These are phyloP conservation scores for Graphilbum fragrans DNA, from an alignment of 2,329 filamentous ascomycete genomes.

Conservation along the genomic window DNA sequence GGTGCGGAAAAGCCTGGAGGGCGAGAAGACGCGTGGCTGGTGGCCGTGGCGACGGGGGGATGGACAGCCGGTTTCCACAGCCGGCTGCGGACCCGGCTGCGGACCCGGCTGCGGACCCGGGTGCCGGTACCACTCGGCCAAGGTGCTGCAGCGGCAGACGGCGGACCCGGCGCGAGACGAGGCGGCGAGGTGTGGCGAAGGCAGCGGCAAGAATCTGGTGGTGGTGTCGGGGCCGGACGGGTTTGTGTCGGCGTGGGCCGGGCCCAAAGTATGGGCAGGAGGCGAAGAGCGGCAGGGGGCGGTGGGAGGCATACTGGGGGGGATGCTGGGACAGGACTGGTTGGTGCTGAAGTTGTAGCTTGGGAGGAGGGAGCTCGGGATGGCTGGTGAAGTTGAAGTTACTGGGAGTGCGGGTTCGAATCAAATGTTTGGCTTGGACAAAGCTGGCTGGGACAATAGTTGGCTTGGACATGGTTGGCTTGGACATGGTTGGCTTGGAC, in stretches of 20 bases:
- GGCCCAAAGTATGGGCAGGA: conserved; percentile 62
- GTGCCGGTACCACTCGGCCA: conserved; percentile 15
- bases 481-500: too few relatives aligned
- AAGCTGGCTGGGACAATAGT: too few relatives aligned
- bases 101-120: neutral
- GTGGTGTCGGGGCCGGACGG: conserved; percentile 85
- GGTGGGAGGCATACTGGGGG: conserved; percentile 54
- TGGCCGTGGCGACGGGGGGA: conserved; percentile 1
- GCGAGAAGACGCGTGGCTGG: too few relatives aligned
- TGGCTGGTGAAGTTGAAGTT: too few relatives aligned
- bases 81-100: neutral
- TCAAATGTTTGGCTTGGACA: too few relatives aligned
- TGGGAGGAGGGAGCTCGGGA: neutral
- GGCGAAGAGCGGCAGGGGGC: conserved; percentile 66
- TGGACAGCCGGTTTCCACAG: neutral
- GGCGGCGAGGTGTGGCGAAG: conserved; percentile 11
- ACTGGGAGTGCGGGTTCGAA: too few relatives aligned
- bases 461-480: too few relatives aligned
- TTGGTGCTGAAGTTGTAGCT: conserved; percentile 38
- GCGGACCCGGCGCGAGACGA: conserved; percentile 1
- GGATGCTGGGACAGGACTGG: conserved; percentile 42
- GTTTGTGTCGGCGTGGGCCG: conserved; percentile 71
- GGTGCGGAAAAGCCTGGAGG: conserved; percentile 20
- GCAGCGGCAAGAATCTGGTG: conserved; percentile 48
- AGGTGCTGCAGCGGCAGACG: conserved; percentile 13